A percentile compares a stretch with the other conserved stretches of the same genome.
Conservation (phyloP, 257 asterid species). For the Perilla frutescens region DNA sequence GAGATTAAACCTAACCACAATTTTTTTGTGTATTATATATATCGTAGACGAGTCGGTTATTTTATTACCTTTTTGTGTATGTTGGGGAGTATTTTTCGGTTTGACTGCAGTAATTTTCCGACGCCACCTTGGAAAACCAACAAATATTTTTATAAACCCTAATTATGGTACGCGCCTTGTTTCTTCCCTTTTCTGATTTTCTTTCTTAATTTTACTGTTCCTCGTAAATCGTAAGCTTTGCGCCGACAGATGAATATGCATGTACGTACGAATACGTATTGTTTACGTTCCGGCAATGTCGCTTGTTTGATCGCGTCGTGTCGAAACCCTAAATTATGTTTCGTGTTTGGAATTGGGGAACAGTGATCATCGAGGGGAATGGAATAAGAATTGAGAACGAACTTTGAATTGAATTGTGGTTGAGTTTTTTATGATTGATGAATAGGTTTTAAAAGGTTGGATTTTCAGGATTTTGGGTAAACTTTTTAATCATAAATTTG, state of each 20-base stretch:
- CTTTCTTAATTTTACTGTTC: slow-evolving; percentile 17
- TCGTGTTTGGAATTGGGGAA: slow-evolving; percentile 7
- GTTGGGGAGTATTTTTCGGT: background rate
- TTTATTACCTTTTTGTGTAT: slow-evolving; percentile 15
- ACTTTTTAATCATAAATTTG: background rate
- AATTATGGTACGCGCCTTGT: slow-evolving; percentile 26
- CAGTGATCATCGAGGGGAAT: background rate
- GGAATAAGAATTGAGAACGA: background rate
- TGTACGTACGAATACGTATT: background rate
- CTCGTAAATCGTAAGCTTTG: background rate
- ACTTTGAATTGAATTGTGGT: background rate
- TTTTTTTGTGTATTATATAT: background rate
- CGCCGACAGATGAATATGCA: background rate
- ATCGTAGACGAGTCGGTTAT: background rate
- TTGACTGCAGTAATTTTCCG: slow-evolving; percentile 30
- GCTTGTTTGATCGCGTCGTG: slow-evolving; percentile 24
- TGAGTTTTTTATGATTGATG: slow-evolving; percentile 6
- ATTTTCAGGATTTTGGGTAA: slow-evolving; percentile 7
- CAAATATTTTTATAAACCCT: slow-evolving; percentile 34
- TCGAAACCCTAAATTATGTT: slow-evolving; percentile 25
- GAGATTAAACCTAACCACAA: slow-evolving; percentile 7
- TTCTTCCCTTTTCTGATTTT: slow-evolving; percentile 11
- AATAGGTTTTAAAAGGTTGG: background rate
- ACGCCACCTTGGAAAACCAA: slow-evolving; percentile 19
- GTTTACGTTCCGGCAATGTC: background rate